Evolutionary conservation across 2,329 filamentous ascomycete species (phyloP).

Genomic region (Westerdykella aurantiaca): DNA sequence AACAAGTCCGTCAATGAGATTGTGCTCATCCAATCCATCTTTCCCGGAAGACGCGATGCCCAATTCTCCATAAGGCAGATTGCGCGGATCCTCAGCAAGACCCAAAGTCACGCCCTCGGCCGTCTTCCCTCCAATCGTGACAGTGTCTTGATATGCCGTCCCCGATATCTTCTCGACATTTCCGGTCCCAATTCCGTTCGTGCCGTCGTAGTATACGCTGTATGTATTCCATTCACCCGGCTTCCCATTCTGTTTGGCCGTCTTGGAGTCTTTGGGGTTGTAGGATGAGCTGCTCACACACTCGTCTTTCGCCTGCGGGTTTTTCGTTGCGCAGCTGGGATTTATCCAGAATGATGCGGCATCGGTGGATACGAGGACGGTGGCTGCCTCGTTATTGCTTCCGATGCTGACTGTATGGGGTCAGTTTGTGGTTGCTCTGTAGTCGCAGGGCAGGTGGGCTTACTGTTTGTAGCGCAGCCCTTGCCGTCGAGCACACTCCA

Average conservation of each 20-base stretch:
- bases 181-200: too few relatives aligned
- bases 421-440: neutral
- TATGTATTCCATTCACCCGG: too few relatives aligned
- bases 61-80: slow-evolving; percentile 1
- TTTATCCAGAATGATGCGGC: slow-evolving; percentile 1
- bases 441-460: too few relatives aligned
- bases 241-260: too few relatives aligned
- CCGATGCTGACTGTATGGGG: slow-evolving; percentile 1
- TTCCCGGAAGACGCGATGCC: neutral
- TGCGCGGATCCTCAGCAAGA: neutral
- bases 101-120: neutral
- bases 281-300: too few relatives aligned
- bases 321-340: neutral
- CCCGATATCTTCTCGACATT: too few relatives aligned
- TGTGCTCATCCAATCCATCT: neutral
- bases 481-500: neutral
- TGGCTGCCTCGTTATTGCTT: slow-evolving; percentile 1
- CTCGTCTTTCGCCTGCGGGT: too few relatives aligned
- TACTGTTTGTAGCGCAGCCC: slow-evolving; percentile 2
- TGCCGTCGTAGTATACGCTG: too few relatives aligned
- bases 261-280: too few relatives aligned
- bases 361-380: neutral
- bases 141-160: neutral
- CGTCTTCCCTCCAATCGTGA: neutral
- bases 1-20: neutral